A percentile compares a stretch with the other conserved stretches of the same genome.
Evolutionary conservation across 441 rosid species (phyloP).

Genomic region (Aquilaria agallochum): DNA sequence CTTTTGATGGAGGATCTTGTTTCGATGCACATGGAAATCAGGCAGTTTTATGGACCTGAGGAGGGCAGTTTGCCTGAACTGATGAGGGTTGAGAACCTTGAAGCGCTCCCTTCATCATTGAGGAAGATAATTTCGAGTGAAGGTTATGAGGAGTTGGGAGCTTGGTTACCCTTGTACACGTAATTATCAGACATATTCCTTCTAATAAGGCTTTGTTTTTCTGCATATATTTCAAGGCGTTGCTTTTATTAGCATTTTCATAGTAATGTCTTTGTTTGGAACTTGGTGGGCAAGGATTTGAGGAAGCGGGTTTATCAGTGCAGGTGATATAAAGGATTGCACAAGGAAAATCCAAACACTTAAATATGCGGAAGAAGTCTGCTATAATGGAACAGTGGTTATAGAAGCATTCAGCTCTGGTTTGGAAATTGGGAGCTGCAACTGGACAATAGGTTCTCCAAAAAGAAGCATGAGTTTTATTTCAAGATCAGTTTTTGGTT

Average conservation of each 20-base stretch:
- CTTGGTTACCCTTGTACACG: constrained; percentile 89
- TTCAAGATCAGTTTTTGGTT: constrained; percentile 50
- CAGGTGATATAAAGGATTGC: constrained; percentile 61
- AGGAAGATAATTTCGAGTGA: constrained; percentile 54
- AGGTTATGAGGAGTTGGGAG: constrained; percentile 61
- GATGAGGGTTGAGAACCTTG: constrained; percentile 69
- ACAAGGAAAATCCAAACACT: constrained; percentile 54
- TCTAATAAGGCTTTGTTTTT: background rate
- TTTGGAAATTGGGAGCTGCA: constrained; percentile 78
- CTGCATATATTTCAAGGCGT: background rate
- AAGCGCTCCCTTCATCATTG: constrained; percentile 44
- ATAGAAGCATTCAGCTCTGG: constrained; percentile 80
- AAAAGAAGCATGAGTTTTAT: constrained; percentile 46
- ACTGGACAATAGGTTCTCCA: constrained; percentile 69
- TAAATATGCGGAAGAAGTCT: constrained; percentile 70
- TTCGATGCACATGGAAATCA: constrained; percentile 65
- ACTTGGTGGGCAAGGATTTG: background rate
- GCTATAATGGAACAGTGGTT: constrained; percentile 67
- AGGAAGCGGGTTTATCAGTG: constrained; percentile 39
- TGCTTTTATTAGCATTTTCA: background rate
- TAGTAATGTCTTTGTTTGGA: too few relatives aligned
- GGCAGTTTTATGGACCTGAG: constrained; percentile 48
- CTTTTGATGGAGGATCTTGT: constrained; percentile 91
- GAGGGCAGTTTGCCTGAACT: constrained; percentile 49
- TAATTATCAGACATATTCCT: constrained; percentile 18